These are phyloP conservation scores for Phytophthora vignae DNA, from an alignment of 352 stramenopile genomes.

Conservation along the genomic window DNA sequence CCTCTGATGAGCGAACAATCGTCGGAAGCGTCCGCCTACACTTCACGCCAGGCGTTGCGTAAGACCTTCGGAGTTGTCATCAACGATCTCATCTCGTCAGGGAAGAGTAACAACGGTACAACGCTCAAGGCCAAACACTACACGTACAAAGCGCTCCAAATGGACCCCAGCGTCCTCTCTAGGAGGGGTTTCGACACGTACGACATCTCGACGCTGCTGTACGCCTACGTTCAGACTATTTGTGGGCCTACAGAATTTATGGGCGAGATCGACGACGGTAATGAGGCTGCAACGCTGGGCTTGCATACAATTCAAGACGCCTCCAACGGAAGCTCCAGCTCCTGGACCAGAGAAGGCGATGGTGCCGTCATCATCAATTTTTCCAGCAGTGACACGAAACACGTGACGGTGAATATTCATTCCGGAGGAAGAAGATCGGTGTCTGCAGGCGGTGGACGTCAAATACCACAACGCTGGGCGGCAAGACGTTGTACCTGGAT, in stretches of 20 bases:
- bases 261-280: constrained; percentile 56
- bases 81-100: constrained; percentile 46
- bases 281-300: constrained; percentile 37
- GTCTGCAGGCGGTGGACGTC: constrained; percentile 38
- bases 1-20: constrained; percentile 12
- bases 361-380: constrained; percentile 29
- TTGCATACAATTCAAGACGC: constrained; percentile 43
- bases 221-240: constrained; percentile 58
- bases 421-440: constrained; percentile 38
- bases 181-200: constrained; percentile 45
- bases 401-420: constrained; percentile 47
- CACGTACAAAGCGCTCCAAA: constrained; percentile 40
- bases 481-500: constrained; percentile 72
- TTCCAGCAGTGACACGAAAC: constrained; percentile 26
- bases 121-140: constrained; percentile 40
- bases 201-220: constrained; percentile 41
- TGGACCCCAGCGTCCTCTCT: constrained; percentile 42
- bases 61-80: constrained; percentile 51
- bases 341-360: constrained; percentile 31
- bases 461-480: constrained; percentile 30
- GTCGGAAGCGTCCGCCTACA: constrained; percentile 8
- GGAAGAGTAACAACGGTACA: constrained; percentile 34
- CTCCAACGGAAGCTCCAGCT: constrained; percentile 44
- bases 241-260: constrained; percentile 55
- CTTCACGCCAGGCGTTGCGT: constrained; percentile 44